Evolutionary conservation across 257 asterid genomes (phyloP).

Genomic region (Nicotiana paniculata): DNA sequence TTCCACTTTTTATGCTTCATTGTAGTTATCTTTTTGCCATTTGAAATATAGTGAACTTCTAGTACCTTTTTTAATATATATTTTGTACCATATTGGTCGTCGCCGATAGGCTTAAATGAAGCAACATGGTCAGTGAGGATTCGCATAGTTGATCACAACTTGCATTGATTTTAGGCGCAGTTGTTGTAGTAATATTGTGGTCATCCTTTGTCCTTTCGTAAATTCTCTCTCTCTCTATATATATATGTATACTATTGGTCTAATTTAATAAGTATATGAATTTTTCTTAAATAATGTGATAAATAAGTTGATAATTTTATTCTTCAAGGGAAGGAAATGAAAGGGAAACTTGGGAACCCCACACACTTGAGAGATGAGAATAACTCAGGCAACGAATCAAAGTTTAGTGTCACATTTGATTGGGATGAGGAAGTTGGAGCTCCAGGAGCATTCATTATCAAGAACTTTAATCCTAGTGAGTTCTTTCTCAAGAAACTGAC

Average conservation of each 20-base stretch:
- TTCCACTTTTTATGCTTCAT: neutral
- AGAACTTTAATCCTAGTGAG: constrained; percentile 25
- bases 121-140: neutral
- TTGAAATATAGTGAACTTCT: neutral
- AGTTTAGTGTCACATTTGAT: constrained; percentile 16
- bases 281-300: neutral
- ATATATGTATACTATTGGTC: neutral
- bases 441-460: constrained; percentile 32
- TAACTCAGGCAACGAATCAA: neutral
- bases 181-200: neutral
- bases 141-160: neutral
- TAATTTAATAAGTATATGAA: neutral
- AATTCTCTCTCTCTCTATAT: neutral
- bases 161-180: neutral
- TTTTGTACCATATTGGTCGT: neutral
- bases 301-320: neutral
- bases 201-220: neutral
- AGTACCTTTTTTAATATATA: neutral
- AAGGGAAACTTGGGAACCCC: constrained; percentile 1
- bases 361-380: constrained; percentile 1
- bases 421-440: constrained; percentile 22
- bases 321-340: neutral
- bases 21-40: neutral
- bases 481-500: constrained; percentile 34
- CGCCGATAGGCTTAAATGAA: neutral